A percentile compares a stretch with the other conserved stretches of the same genome.
Conservation (phyloP, 805 yeast species). For the Teunomyces funiuensis region DNA sequence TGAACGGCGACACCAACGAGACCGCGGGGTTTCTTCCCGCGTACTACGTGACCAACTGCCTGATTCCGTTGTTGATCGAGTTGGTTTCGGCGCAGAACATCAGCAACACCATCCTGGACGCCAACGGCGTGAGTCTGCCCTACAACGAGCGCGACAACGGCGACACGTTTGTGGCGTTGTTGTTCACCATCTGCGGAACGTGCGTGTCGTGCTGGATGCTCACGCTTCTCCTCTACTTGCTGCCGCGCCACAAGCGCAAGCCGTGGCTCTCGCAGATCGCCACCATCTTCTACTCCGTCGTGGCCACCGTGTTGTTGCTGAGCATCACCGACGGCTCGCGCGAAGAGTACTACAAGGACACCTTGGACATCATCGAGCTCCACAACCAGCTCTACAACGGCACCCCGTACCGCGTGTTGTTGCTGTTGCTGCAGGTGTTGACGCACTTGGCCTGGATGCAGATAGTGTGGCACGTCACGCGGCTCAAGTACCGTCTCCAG, state of each 20-base stretch:
- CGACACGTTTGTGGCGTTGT: slow-evolving; percentile 44
- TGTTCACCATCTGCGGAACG: slow-evolving; percentile 54
- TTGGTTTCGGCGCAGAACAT: slow-evolving; percentile 9
- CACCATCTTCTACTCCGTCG: slow-evolving; percentile 55
- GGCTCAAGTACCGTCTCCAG: slow-evolving; percentile 24
- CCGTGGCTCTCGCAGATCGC: slow-evolving; percentile 59
- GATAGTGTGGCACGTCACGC: slow-evolving; percentile 32
- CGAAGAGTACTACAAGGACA: slow-evolving; percentile 51
- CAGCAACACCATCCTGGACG: background rate
- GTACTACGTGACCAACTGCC: slow-evolving; percentile 49
- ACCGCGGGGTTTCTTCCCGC: slow-evolving; percentile 36
- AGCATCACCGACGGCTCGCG: slow-evolving; percentile 47
- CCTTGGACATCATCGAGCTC: slow-evolving; percentile 51
- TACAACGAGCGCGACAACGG: slow-evolving; percentile 36
- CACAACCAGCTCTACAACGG: slow-evolving; percentile 37
- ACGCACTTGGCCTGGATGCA: slow-evolving; percentile 58
- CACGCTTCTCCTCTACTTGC: slow-evolving; percentile 52
- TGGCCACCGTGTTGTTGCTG: slow-evolving; percentile 51
- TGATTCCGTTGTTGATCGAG: slow-evolving; percentile 12
- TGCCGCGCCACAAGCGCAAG: slow-evolving; percentile 49
- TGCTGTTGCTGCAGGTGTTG: slow-evolving; percentile 43
- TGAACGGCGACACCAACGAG: slow-evolving; percentile 18
- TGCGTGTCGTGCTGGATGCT: slow-evolving; percentile 73
- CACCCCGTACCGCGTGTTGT: slow-evolving; percentile 35
- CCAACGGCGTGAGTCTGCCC: slow-evolving; percentile 14